Base-by-base conservation (phyloP, 768 basidiomycete species). In the Rhodotorula taiwanensis region DNA sequence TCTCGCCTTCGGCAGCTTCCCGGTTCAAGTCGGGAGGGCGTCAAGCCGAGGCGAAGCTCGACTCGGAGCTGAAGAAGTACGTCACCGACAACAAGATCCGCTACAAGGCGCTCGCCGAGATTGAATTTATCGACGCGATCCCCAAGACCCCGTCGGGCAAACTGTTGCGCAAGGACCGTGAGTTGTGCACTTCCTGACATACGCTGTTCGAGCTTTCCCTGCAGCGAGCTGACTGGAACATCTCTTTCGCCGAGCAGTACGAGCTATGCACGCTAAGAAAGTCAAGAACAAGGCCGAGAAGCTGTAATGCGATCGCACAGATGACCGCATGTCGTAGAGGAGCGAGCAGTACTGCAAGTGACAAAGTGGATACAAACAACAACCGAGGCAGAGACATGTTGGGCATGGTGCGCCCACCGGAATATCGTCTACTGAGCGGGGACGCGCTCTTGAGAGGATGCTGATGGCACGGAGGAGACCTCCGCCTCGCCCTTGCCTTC, bases 131-230 rank as follows among this genome's bases (percentile, higher is more conserved):
- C 25, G 58, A 66, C 9, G 55, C 60, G 3, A 58, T 70, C 16
- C 69, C 69, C 9, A 70, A 66, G 51, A 66, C 56, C 4, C 25
- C 64, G n/a, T 52, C 48, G 1, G 68, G 63, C 15, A 69, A 65
- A 43, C 50, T 65, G 21, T 36, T 64, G 4, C 18, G 67, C 2
- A 61, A 60, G 43, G 67, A 64, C 33, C 25, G 61, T 57, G 23
- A 4, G 62, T 49, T 33, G 20, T 33, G 34, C 28, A 23, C 7
- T 43, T 36, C 13, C 10, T 34, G 30, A 25, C 5, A 27, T n/a
- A n/a, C n/a, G 36, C 10, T 16, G 36, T 39, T 16, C 10, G 16
- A 39, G 16, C 36, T 10, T 39, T 39, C 36, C 36, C 18, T n/a
- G n/a, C n/a, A n/a, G n/a, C n/a, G 30, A 8, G 25, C 59, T 53